These are phyloP conservation scores for Fusarium robinianum DNA, from an alignment of 2,329 filamentous ascomycete genomes.

Conservation along the genomic window DNA sequence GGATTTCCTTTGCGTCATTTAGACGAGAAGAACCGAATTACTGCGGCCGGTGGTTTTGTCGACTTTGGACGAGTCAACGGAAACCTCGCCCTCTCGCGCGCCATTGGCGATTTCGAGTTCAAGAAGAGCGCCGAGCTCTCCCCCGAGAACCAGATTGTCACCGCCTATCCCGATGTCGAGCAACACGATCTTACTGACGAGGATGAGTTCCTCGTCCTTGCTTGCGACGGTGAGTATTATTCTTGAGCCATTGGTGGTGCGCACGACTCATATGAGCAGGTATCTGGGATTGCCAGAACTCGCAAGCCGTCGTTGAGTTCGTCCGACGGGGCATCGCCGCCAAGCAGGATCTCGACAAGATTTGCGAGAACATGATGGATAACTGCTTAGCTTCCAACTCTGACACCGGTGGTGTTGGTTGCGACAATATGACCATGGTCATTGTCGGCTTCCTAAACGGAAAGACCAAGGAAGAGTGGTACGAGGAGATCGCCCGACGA, in stretches of 20 bases:
- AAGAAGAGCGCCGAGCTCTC: conserved; percentile 98
- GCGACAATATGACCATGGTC: conserved; percentile 99
- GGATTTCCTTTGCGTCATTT: conserved; percentile 19
- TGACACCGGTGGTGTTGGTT: conserved; percentile 95
- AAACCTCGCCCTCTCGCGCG: conserved; percentile 93
- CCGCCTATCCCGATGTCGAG: conserved; percentile 92
- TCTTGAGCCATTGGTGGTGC: conserved; percentile 8
- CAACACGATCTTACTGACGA: conserved; percentile 88
- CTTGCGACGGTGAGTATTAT: conserved; percentile 77
- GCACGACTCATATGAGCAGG: conserved; percentile 58
- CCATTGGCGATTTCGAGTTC: conserved; percentile 99
- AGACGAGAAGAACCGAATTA: conserved; percentile 97
- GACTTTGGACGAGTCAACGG: conserved; percentile 99
- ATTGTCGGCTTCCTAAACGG: conserved; percentile 88
- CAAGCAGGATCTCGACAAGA: conserved; percentile 91
- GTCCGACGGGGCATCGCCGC: conserved; percentile 94
- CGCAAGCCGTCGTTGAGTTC: conserved; percentile 95
- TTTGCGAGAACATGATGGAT: conserved; percentile 99
- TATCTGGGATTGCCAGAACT: conserved; percentile 99
- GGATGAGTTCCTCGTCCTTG: conserved; percentile 93
- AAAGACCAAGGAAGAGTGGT: conserved; percentile 97
- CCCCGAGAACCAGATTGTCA: conserved; percentile 98
- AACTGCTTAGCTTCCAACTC: conserved; percentile 98
- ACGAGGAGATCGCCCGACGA: conserved; percentile 89
- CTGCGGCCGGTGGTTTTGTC: conserved; percentile 93